A percentile compares a stretch with the other conserved stretches of the same genome.
Evolutionary conservation across 225 moss, liverwort and hornwort genomes (phyloP).

Genomic region (Neckera pumila): DNA sequence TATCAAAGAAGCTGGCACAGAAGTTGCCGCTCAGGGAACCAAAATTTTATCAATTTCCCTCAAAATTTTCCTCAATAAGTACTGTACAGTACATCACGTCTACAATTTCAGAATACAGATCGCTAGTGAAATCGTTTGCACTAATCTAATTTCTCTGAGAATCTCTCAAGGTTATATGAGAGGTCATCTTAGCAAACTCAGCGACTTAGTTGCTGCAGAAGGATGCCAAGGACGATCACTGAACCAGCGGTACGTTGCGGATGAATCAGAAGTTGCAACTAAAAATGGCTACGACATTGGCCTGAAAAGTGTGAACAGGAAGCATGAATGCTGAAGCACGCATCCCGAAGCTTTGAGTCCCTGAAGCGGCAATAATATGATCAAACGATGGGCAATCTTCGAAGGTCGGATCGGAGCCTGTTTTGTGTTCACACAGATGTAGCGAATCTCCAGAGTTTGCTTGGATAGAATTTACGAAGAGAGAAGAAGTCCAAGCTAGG

Average conservation of each 20-base stretch:
- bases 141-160: neutral
- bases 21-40: neutral
- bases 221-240: neutral
- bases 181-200: neutral
- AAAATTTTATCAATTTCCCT: neutral
- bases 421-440: neutral
- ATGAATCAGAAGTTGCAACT: neutral
- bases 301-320: neutral
- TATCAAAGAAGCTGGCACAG: neutral
- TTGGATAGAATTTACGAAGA: neutral
- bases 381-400: neutral
- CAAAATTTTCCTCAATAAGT: neutral
- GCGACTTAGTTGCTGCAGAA: neutral
- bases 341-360: neutral
- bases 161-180: neutral
- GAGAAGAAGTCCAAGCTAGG: neutral
- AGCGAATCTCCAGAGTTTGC: neutral
- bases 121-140: neutral
- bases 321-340: neutral
- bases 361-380: neutral
- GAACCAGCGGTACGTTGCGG: neutral
- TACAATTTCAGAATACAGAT: too few relatives aligned
- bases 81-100: neutral
- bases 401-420: neutral
- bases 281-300: neutral